Conservation (phyloP, 768 basidiomycete genomes). For the Gautieria morchelliformis region DNA sequence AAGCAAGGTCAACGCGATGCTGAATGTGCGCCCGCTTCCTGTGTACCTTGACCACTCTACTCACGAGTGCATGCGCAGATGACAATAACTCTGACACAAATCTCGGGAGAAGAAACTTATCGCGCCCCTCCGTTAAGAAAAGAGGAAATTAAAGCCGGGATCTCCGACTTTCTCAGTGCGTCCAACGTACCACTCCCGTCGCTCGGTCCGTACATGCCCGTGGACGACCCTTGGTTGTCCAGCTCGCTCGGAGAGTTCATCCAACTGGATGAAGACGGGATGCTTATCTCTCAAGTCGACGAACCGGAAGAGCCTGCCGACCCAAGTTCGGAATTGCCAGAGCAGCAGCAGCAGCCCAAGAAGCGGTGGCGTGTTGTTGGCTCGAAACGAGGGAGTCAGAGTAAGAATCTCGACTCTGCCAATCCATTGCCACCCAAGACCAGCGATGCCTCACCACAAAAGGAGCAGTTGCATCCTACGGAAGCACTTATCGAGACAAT, state of each 20-base stretch:
- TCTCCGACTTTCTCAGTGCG: conserved; percentile 46
- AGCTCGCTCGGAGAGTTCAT: conserved; percentile 4
- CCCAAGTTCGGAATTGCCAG: not conserved
- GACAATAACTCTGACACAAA: conserved; percentile 45
- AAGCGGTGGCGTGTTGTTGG: conserved; percentile 2
- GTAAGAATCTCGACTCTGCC: not conserved
- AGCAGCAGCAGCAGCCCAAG: not conserved
- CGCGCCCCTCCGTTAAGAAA: conserved; percentile 59
- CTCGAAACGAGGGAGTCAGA: not conserved
- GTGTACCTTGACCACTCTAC: not conserved
- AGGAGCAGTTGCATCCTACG: conserved; percentile 28
- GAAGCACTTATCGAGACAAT: conserved; percentile 70
- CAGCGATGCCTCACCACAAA: not conserved
- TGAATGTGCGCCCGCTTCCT: conserved; percentile 39
- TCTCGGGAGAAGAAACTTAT: conserved; percentile 46
- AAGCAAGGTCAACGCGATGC: conserved; percentile 71
- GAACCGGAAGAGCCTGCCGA: not conserved
- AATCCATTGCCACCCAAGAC: not conserved
- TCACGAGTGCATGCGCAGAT: conserved; percentile 28
- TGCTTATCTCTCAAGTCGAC: not conserved
- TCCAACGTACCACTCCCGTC: not conserved
- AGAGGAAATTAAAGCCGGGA: conserved; percentile 62
- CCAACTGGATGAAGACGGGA: not conserved
- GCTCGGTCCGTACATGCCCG: not conserved
- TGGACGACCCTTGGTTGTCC: conserved; percentile 6